Evolutionary conservation across 129 eudicot genomes (phyloP).

Genomic region (Apium graveolens): DNA sequence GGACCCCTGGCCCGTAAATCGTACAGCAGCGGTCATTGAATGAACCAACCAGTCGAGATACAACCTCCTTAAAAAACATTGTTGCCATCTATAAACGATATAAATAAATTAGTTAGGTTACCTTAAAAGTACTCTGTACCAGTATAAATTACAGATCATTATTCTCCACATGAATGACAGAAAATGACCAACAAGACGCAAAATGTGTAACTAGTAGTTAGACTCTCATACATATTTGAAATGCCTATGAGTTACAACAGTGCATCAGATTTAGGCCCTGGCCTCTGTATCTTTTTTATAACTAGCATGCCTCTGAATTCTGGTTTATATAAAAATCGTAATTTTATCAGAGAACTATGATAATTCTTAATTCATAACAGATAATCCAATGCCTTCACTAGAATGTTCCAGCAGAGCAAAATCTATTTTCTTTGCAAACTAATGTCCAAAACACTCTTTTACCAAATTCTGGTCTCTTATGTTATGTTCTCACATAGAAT

Average conservation of each 20-base stretch:
- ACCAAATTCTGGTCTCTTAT: too few species aligned
- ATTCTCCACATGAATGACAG: neutral
- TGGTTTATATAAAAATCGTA: neutral
- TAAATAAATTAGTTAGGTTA: neutral
- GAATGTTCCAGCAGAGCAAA: neutral
- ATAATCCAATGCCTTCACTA: neutral
- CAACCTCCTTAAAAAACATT: conserved; percentile 4
- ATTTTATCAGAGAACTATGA: neutral
- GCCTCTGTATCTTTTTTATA: neutral
- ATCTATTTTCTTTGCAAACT: too few species aligned
- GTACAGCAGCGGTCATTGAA: conserved; percentile 7
- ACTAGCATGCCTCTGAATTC: neutral
- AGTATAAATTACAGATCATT: neutral
- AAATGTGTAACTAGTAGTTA: neutral
- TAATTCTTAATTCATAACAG: neutral
- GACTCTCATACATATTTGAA: neutral
- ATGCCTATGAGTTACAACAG: neutral
- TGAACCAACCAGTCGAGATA: conserved; percentile 6
- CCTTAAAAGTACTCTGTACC: neutral
- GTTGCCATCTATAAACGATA: neutral
- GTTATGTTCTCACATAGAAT: neutral
- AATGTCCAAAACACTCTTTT: too few species aligned
- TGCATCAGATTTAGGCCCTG: neutral
- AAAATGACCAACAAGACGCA: neutral
- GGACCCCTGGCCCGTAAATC: conserved; percentile 1